Base-by-base conservation (phyloP, 805 yeast species). In the Diddensiella transvaalensis region DNA sequence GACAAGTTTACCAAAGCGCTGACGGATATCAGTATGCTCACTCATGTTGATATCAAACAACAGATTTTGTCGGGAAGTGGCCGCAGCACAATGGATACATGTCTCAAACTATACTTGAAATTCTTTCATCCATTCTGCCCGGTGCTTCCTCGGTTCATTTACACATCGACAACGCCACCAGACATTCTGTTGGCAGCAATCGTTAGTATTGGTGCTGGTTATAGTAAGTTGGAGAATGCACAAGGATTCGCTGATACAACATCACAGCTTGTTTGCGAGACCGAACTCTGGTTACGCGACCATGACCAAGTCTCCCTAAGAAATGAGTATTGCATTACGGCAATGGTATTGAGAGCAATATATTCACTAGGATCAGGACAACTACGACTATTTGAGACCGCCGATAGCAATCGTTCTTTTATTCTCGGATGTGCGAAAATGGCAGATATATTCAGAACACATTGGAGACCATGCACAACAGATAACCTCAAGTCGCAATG, bases 71-170 rank as follows among this genome's bases (percentile, higher is more conserved):
- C 39, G 3, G 10, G 17, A 23, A 10, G 18, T 23, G 32, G 32
- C 13, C 11, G 32, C 32, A 24, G 24, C 4, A 32, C 23, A 11
- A 6, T 42, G 18, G 46, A 42, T 15, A 42, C 46, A 10, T 42
- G 21, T 18, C 6, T 42, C 24, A 18, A 22, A 21, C 24, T 42
- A 8, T 42, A 42, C n/a, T 6, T 42, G 21, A 42, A 32, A 40
- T 42, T 42, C 24, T 42, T 42, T 33, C 46, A 42, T 22, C 46
- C 46, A 8, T 42, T 42, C 15, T 42, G 46, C 15, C 46, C 46
- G 17, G 39, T 42, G n/a, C 15, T 42, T 11, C 46, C 46, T 17
- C 32, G 46, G 10, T 42, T 40, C 18, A 11, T 42, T 22, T 42
- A 42, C 46, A 18, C 13, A n/a, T 15, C 39, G 3, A 17, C 26